phyloP scores from a whole-genome alignment of 129 eudicot genomes.

The Escallonia herrerae region DNA sequence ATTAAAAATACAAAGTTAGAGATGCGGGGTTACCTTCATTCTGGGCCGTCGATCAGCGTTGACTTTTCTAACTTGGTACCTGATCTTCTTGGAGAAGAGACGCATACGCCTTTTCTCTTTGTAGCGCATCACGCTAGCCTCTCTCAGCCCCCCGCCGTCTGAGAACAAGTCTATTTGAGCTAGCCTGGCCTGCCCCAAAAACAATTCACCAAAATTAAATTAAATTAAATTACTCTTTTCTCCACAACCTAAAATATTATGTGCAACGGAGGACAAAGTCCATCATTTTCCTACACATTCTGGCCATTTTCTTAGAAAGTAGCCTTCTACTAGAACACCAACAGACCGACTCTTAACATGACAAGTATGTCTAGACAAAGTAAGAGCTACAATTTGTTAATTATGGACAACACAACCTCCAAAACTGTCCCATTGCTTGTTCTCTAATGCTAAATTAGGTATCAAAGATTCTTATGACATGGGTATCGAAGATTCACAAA shows the following conservation, averaged over 20 bases:
- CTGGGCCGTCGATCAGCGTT: constrained; percentile 92
- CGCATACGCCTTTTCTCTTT: constrained; percentile 80
- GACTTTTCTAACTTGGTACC: constrained; percentile 82
- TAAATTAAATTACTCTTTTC: no score
- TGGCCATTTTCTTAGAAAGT: background rate
- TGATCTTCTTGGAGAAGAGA: constrained; percentile 75
- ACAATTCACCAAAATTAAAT: no score
- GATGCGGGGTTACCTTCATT: constrained; percentile 55
- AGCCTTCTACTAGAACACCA: background rate
- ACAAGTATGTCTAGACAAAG: constrained; percentile 1
- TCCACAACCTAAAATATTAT: background rate
- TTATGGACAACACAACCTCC: background rate
- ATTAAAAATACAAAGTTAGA: background rate
- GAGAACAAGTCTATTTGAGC: constrained; percentile 78
- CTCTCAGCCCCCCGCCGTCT: constrained; percentile 63
- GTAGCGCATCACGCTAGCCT: constrained; percentile 77
- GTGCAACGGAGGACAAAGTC: background rate
- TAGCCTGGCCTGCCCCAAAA: constrained; percentile 47
- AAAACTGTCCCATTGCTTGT: background rate
- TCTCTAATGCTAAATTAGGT: background rate
- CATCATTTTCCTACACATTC: background rate
- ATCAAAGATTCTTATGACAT: no score
- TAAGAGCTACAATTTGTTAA: background rate
- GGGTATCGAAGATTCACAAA: no score
- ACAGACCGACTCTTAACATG: background rate